A percentile compares a stretch with the other conserved stretches of the same genome.
Evolutionary conservation across 352 stramenopile species (phyloP).

Genomic region (Detonula confervacea): DNA sequence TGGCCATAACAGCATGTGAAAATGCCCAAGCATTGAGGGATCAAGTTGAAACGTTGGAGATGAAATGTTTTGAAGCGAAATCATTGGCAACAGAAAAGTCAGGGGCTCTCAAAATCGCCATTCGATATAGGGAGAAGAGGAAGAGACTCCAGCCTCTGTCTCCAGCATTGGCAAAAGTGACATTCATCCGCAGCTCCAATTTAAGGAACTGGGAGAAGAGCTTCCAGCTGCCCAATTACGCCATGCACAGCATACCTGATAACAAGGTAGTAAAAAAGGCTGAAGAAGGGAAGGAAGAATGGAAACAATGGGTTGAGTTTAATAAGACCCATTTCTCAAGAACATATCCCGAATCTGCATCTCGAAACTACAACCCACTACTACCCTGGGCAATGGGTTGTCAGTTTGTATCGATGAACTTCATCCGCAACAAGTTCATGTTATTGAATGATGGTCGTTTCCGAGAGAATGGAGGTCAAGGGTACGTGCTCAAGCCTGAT

Average conservation of each 20-base stretch:
- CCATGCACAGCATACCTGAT: slow-evolving; percentile 72
- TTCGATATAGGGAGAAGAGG: slow-evolving; percentile 70
- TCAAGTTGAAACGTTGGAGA: slow-evolving; percentile 39
- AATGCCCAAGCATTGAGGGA: slow-evolving; percentile 48
- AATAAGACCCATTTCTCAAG: slow-evolving; percentile 71
- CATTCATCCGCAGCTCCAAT: slow-evolving; percentile 64
- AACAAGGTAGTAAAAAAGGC: slow-evolving; percentile 49
- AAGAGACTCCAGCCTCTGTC: slow-evolving; percentile 60
- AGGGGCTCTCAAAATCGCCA: slow-evolving; percentile 54
- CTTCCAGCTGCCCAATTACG: slow-evolving; percentile 53
- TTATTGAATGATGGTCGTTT: slow-evolving; percentile 79
- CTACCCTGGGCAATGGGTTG: slow-evolving; percentile 73
- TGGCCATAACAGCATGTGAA: slow-evolving; percentile 68
- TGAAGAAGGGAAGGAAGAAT: slow-evolving; percentile 41
- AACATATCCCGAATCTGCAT: slow-evolving; percentile 61
- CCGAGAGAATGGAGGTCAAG: slow-evolving; percentile 71
- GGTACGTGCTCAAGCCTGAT: slow-evolving; percentile 80
- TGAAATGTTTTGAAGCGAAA: slow-evolving; percentile 45
- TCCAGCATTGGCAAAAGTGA: slow-evolving; percentile 58
- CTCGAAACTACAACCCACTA: slow-evolving; percentile 71
- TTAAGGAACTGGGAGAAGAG: slow-evolving; percentile 73
- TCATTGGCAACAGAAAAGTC: slow-evolving; percentile 56
- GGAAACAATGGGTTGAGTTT: slow-evolving; percentile 64
- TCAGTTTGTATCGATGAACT: slow-evolving; percentile 79
- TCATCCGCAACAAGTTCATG: slow-evolving; percentile 71